phyloP scores from a whole-genome alignment of 371 early-diverging fungal species.

The Actinomortierella wolfii region DNA sequence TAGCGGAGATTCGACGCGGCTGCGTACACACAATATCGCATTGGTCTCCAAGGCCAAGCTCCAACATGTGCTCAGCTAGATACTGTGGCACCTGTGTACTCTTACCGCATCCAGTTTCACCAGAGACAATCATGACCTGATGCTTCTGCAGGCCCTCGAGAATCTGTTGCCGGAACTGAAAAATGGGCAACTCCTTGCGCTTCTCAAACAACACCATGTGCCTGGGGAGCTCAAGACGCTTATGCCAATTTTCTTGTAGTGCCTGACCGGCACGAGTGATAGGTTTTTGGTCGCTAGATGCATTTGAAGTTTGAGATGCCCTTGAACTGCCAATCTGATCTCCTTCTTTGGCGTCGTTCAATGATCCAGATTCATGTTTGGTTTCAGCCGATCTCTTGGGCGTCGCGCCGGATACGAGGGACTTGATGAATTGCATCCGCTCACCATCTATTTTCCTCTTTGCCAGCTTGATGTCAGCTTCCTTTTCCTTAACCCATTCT shows the following conservation, averaged over 20 bases:
- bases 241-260: constrained; percentile 23
- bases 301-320: constrained; percentile 10
- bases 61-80: constrained; percentile 68
- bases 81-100: constrained; percentile 93
- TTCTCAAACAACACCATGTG: constrained; percentile 54
- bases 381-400: constrained; percentile 10
- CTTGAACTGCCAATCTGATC: constrained; percentile 9
- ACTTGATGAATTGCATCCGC: constrained; percentile 42
- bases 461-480: constrained; percentile 33
- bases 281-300: constrained; percentile 6
- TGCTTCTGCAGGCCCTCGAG: constrained; percentile 55
- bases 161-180: constrained; percentile 60
- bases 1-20: constrained; percentile 95
- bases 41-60: constrained; percentile 42
- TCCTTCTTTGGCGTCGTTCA: constrained; percentile 9
- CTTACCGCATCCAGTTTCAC: constrained; percentile 96
- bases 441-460: constrained; percentile 43
- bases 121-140: constrained; percentile 80
- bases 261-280: constrained; percentile 18
- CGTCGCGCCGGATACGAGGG: constrained; percentile 16
- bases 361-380: too few relatives aligned
- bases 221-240: constrained; percentile 41
- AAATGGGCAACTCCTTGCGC: constrained; percentile 67
- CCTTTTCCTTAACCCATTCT: constrained; percentile 57
- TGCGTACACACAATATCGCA: constrained; percentile 88